Evolutionary conservation across 768 basidiomycete genomes (phyloP), one percentile per base, ranked within the genome.

Genomic region (Suillus fuscotomentosus): DNA sequence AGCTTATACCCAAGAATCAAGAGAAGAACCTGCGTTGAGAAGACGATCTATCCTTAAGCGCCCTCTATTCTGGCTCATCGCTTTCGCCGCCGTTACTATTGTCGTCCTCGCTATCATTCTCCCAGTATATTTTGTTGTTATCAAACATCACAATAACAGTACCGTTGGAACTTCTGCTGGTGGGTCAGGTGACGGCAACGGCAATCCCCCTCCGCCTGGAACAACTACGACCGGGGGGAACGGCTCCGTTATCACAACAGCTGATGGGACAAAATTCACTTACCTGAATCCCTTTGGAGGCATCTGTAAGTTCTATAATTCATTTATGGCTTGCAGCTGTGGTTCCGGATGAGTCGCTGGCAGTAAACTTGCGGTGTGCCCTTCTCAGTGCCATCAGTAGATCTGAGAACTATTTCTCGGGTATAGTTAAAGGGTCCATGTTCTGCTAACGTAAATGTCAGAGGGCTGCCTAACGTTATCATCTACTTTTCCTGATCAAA

Each of bases 231-330:
- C 80, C 3, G 94, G 94, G 14, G 84, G 86, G 20, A 86, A 91
- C 71, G 93, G 92, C 11, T 90, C 88, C 36, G 79, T 80, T 5
- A 77, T 94, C 60, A 85, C 81, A 9, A 79, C 81, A 22, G 86
- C 83, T 3, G 84, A 94, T 71, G 95, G 94, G 1, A 77, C 84
- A 1, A 87, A 83, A 1, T 91, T 95, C 76, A 86, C 81, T 3
- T 96, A 97, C 74, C 80, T 79, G 64, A 96, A 95, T 75, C 77
- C 83, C 22, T 91, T 92, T 72, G 92, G 87, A 41, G 90, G 90
- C 47, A 85, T 83, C 70, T 91, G 89, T 88, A 73, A 83, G 87
- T 71, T 62, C 31, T 65, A 56, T 62, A 36, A 60, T 53, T 57
- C 11, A 47, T 22, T 45, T 62, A 36, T 36, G 51, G 57, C 57